Evolutionary conservation across 768 basidiomycete genomes (phyloP), one percentile per base, ranked within the genome.

Genomic region (Suillus bovinus): DNA sequence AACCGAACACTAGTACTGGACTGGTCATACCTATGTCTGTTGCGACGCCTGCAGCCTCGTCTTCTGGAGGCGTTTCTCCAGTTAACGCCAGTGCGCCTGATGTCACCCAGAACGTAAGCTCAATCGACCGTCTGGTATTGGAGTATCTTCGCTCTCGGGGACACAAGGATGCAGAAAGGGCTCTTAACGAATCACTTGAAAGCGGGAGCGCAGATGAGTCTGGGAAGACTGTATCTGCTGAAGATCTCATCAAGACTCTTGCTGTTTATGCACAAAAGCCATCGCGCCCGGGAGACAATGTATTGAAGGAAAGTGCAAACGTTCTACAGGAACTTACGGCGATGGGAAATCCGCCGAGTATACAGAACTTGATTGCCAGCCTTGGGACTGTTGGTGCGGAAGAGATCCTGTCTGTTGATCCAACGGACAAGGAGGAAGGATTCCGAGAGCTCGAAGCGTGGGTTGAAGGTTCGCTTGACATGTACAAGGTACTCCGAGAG

Each of bases 401-500:
- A 69, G 93, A 94, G 61, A 86, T 93, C 39, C 78, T 94, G 33
- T 86, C 88, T 16, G 78, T 87, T 11, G 92, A 94, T 70, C 93
- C 93, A 9, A 89, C 88, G 5, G 93, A 94, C 72, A 91, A 90
- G 67, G 88, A 91, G 47, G 90, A 91, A 69, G 93, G 93, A 4
- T 94, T 91, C 71, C 82, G 85, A 64, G 93, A 94, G 70, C 80
- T 94, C 36, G 92, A 94, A 72, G 82, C 86, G 8, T 94, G 93
- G 93, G 93, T 94, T 9, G 89, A 93, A 70, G 93, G 93, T 2
- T 94, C 93, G 16, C 76, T 94, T 64, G 93, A 94, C 70, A 94
- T 94, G 91, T 94, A 94, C 74, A 80, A 90, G 73, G 93, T 91
- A 78, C 67, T 85, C 77, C 9, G 33, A 36, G 34, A 53, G 46